Percentiles rank a stretch among this genome's conserved stretches.
These are phyloP conservation scores for Penicillium sp. DNA, from an alignment of 2,329 filamentous ascomycete genomes.

Conservation along the genomic window DNA sequence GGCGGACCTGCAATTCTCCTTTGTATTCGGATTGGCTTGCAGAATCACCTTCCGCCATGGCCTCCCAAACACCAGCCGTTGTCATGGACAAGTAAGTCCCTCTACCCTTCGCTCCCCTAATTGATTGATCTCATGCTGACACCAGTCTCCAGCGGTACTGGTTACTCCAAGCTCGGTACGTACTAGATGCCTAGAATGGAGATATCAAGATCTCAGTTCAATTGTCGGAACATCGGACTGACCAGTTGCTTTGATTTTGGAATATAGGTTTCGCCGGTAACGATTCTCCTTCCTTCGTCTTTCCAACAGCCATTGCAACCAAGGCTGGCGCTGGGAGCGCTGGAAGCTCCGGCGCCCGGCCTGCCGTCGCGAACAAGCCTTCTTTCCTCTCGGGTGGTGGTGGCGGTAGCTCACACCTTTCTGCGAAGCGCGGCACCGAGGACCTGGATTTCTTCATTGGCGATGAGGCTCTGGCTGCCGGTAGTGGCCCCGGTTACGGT, in stretches of 20 bases:
- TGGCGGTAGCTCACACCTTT: slow-evolving; percentile 79
- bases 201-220: background rate
- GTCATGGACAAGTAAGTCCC: slow-evolving; percentile 99
- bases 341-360: slow-evolving; percentile 78
- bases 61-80: slow-evolving; percentile 99
- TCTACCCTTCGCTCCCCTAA: background rate
- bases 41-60: slow-evolving; percentile 63
- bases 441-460: slow-evolving; percentile 99
- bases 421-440: slow-evolving; percentile 91
- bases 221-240: slow-evolving; percentile 32
- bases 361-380: slow-evolving; percentile 90
- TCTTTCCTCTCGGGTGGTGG: slow-evolving; percentile 92
- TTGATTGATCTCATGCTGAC: slow-evolving; percentile 25
- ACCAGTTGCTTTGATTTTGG: slow-evolving; percentile 28
- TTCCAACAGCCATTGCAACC: slow-evolving; percentile 96
- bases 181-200: slow-evolving; percentile 14
- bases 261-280: slow-evolving; percentile 91
- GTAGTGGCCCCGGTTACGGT: slow-evolving; percentile 87
- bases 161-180: slow-evolving; percentile 97
- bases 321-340: slow-evolving; percentile 75
- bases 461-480: slow-evolving; percentile 86
- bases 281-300: slow-evolving; percentile 98
- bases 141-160: slow-evolving; percentile 77
- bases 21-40: slow-evolving; percentile 17
- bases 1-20: slow-evolving; percentile 6